These are phyloP conservation scores for Leccinum angustisporum DNA, from an alignment of 1,284 basidiomycete species.

Conservation along the genomic window DNA sequence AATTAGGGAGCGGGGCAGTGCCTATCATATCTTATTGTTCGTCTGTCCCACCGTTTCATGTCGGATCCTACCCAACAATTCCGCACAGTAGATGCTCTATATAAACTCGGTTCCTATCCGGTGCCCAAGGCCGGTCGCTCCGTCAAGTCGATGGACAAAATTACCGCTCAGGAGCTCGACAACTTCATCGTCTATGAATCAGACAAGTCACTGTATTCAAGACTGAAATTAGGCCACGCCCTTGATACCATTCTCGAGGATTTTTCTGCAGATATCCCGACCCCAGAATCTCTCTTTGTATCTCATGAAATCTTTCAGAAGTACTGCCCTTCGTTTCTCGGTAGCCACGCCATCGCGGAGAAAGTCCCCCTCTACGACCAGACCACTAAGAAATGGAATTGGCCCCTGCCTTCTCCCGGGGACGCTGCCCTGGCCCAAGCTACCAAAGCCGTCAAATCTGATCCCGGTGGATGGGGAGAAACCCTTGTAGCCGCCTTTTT, in stretches of 20 bases:
- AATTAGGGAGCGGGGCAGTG: background rate
- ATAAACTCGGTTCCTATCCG: background rate
- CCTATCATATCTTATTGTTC: background rate
- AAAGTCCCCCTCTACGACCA: background rate
- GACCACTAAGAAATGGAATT: background rate
- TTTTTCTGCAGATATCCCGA: background rate
- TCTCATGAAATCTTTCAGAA: background rate
- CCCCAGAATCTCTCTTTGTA: background rate
- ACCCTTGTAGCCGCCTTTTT: background rate
- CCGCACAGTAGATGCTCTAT: background rate
- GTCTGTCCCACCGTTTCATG: background rate
- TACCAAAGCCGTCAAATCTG: background rate
- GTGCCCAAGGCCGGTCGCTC: background rate
- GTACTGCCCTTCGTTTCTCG: background rate
- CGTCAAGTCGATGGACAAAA: background rate
- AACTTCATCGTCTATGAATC: background rate
- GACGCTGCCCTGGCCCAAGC: background rate
- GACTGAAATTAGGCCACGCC: background rate
- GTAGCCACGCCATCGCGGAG: background rate
- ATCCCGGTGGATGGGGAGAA: background rate
- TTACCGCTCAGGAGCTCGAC: background rate
- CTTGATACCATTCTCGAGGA: background rate
- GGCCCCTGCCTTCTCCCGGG: background rate
- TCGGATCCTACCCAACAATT: background rate
- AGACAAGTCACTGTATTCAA: background rate